Base-by-base conservation (phyloP, 768 basidiomycete species). In the Rhodotorula babjevae region DNA sequence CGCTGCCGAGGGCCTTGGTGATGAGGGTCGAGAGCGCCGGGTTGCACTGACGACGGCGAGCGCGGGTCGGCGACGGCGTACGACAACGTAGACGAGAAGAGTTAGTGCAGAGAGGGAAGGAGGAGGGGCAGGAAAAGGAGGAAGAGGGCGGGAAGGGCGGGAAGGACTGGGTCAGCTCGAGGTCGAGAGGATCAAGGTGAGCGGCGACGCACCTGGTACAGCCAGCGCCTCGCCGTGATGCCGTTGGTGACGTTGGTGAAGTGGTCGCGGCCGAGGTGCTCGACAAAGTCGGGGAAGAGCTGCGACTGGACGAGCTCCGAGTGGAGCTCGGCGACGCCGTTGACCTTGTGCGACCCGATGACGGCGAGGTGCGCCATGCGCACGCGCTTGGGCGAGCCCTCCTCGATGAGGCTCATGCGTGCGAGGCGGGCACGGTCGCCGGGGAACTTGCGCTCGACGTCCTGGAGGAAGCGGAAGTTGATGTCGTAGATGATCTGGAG, bases 311-410 rank as follows among this genome's bases (percentile, higher is more conserved):
- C 90, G 57, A 98, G 86, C 65, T 92, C 89, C 70, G 89, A 90
- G 84, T 98, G 96, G 40, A 98, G 84, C 86, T 93, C 95, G 18
- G 96, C 95, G 23, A 98, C 96, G 78, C 96, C 95, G 77, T 99
- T 99, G 78, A 93, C 90, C 80, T 88, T 90, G 77, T 88, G 86
- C 78, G 89, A 90, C 15, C 81, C 93, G 71, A 97, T 89, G 80
- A 89, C 89, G 27, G 96, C 96, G 36, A 99, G 84, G 81, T 90
- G 88, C 16, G 93, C 92, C 91, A 93, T 93, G 73, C 92, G 86
- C n/a, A 69, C 57, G 16, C 27, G 7, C 61, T 69, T 49, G 14
- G 53, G 61, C 25, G 42, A 61, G 15, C 67, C 71, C 42, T 69
- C 92, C 84, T 98, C 90, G 73, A 98, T 94, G 78, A 99, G 83